A percentile compares a stretch with the other conserved stretches of the same genome.
phyloP scores from a whole-genome alignment of 2,329 filamentous ascomycete genomes.

The Onygenales sp. region DNA sequence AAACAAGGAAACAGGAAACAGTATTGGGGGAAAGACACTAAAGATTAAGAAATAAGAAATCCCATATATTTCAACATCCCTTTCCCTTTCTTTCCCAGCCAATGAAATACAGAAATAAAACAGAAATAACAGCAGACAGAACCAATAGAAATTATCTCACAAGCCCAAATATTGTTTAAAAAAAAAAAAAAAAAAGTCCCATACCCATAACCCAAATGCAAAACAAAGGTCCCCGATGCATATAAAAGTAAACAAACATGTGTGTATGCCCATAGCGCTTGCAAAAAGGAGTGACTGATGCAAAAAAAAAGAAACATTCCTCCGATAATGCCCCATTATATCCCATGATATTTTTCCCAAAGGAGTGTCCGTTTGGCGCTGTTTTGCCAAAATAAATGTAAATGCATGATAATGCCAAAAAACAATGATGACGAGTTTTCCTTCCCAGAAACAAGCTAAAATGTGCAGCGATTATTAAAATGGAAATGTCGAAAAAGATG shows the following conservation, averaged over 20 bases:
- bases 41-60: slow-evolving; percentile 3
- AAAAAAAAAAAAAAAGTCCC: slow-evolving; percentile 6
- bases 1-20: neutral
- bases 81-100: slow-evolving; percentile 1
- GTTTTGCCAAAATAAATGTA: slow-evolving; percentile 4
- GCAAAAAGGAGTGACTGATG: slow-evolving; percentile 11
- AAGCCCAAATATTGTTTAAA: slow-evolving; percentile 5
- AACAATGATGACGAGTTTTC: neutral
- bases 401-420: slow-evolving; percentile 6
- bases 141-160: neutral
- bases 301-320: slow-evolving; percentile 3
- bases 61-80: slow-evolving; percentile 1
- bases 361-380: slow-evolving; percentile 6
- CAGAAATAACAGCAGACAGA: slow-evolving; percentile 1
- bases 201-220: slow-evolving; percentile 13
- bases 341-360: slow-evolving; percentile 8
- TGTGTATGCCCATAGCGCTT: slow-evolving; percentile 1
- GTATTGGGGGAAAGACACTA: neutral
- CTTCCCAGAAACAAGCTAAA: slow-evolving; percentile 12
- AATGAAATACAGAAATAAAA: slow-evolving; percentile 1
- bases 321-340: neutral
- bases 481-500: neutral
- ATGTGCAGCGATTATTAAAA: slow-evolving; percentile 4
- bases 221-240: neutral
- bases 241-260: neutral